A percentile compares a stretch with the other conserved stretches of the same genome.
Conservation (phyloP, 441 rosid genomes). For the Pelargonium citronellum region DNA sequence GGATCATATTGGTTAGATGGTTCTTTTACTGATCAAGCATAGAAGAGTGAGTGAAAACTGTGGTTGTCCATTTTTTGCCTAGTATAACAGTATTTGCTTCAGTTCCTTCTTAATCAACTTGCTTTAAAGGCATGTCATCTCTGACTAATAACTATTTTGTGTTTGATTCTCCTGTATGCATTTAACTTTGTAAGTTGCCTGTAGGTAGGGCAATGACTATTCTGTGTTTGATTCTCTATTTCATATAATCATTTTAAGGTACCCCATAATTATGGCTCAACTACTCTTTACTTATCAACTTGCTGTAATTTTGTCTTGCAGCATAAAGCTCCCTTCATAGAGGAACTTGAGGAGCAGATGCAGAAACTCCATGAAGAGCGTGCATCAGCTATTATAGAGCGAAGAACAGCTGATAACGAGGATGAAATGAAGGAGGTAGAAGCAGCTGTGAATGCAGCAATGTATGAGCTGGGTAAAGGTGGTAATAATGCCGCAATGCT, state of each 20-base stretch:
- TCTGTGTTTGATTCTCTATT: neutral
- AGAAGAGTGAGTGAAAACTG: no score
- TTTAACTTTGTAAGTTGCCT: conserved; percentile 3
- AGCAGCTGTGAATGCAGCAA: conserved; percentile 81
- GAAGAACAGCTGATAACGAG: conserved; percentile 70
- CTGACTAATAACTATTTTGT: no score
- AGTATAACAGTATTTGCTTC: no score
- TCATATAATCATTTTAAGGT: neutral
- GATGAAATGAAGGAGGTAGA: conserved; percentile 83
- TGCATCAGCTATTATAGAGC: conserved; percentile 59
- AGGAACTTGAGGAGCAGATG: conserved; percentile 84
- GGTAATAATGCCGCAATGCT: conserved; percentile 53
- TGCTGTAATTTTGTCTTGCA: conserved; percentile 28
- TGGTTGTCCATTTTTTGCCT: no score
- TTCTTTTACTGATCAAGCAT: no score
- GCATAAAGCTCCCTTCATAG: conserved; percentile 81
- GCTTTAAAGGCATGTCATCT: no score
- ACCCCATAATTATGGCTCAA: neutral
- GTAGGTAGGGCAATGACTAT: neutral
- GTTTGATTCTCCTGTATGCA: neutral
- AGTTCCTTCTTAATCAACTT: no score
- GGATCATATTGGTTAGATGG: no score
- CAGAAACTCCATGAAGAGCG: conserved; percentile 73
- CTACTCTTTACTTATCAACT: neutral
- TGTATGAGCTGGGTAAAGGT: conserved; percentile 46